Base-by-base conservation (phyloP, 176 grass and related monocot genomes). In the Juncus effusus region DNA sequence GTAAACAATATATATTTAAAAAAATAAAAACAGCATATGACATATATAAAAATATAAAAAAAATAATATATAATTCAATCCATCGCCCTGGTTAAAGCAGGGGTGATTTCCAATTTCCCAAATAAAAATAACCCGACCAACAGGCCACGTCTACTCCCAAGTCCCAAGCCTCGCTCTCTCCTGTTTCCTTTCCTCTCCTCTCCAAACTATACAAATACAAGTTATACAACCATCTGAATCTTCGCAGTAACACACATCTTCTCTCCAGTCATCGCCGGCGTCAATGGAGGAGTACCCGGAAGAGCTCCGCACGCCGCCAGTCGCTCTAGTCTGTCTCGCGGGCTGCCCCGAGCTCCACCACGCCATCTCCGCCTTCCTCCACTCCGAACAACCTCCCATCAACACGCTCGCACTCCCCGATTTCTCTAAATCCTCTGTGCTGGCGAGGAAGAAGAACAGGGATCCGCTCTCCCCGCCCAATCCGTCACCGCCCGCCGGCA, bases 211-310 rank as follows among this genome's bases (percentile, higher is more conserved):
- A 28, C 19, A 28, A 28, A 28, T 28, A 28, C 19, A 28, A 28
- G 19, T 28, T 28, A 28, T 28, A 28, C 47, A 66, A 76, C 64
- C 60, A 28, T 72, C 86, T 72, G 56, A 76, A 69, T 65, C 62
- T 51, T 56, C 16, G 13, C 78, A 60, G 35, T 74, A 51, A n/a
- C 49, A 71, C 62, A 60, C 75, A 58, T 53, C 78, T 15, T 56
- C 28, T 53, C 40, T 77, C 71, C 44, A 56, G 28, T 53, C 63
- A 63, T 61, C 39, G 12, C 52, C 66, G 62, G 84, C 36, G n/a
- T 70, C 63, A 73, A 99, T 99, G 94, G 94, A 99, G 83, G 83
- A 93, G 72, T 93, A 87, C 76, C 88, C 94, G 53, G 94, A 99
- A 83, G 94, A 99, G 85, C 94, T 93, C 68, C 85, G 89, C 58